These are phyloP conservation scores for Fusarium poae DNA, from an alignment of 2,329 filamentous ascomycete genomes.

Conservation along the genomic window DNA sequence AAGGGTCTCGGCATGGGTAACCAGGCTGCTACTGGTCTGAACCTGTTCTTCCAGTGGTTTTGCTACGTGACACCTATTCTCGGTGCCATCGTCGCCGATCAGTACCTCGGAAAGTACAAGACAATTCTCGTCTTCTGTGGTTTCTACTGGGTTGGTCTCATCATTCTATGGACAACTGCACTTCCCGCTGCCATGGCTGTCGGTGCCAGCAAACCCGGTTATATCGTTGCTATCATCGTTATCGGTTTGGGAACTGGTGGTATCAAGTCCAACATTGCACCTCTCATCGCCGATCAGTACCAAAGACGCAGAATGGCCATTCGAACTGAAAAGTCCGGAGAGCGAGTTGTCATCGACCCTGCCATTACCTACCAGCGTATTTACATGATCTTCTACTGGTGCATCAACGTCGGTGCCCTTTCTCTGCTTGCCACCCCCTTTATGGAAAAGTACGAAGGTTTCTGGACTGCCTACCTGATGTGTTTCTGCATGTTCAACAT, in stretches of 20 bases:
- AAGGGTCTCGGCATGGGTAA: constrained; percentile 69
- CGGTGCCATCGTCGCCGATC: constrained; percentile 68
- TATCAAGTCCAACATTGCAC: constrained; percentile 75
- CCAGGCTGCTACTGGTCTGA: constrained; percentile 66
- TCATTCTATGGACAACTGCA: constrained; percentile 66
- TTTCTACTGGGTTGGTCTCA: constrained; percentile 69
- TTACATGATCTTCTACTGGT: constrained; percentile 81
- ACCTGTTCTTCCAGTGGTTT: constrained; percentile 68
- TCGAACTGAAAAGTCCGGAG: constrained; percentile 62
- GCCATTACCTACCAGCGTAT: constrained; percentile 75
- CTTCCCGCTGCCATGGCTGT: constrained; percentile 55
- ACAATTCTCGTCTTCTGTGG: constrained; percentile 70
- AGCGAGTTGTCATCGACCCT: constrained; percentile 75
- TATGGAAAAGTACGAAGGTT: constrained; percentile 75
- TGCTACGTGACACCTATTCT: constrained; percentile 60
- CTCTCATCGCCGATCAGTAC: constrained; percentile 75
- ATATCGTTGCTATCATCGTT: constrained; percentile 69
- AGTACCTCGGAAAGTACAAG: constrained; percentile 72
- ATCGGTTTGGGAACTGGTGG: constrained; percentile 76
- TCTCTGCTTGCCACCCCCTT: constrained; percentile 75
- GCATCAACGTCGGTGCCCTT: constrained; percentile 80
- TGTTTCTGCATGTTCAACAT: constrained; percentile 72
- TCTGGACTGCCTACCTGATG: constrained; percentile 74
- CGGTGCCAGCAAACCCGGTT: constrained; percentile 61
- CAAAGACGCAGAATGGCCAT: constrained; percentile 65